Evolutionary conservation across 2,329 filamentous ascomycete genomes (phyloP), one percentile per base, ranked within the genome.

Genomic region (Nemania serpens): DNA sequence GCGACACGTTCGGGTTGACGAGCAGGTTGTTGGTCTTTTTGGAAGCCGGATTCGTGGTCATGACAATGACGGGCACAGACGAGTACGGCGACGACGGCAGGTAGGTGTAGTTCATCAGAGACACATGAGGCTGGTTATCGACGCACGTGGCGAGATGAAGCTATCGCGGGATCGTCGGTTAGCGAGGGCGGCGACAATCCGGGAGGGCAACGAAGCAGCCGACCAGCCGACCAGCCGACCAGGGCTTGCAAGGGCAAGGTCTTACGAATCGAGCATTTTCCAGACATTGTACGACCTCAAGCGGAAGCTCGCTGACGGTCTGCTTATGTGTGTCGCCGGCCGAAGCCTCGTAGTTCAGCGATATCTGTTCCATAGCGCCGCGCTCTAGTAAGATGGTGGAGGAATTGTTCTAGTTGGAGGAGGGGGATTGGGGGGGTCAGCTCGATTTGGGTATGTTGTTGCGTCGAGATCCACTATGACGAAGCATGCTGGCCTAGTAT

Each of bases 71-170:
- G n/a, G 92, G 89, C n/a, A 80, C 77, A 53, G 83, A 73, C 41
- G 85, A 84, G 76, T 87, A 89, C 41, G 87, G 88, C 15, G 90
- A 91, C 5, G 84, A 87, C 41, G 93, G 90, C 20, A 99, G 89
- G 78, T 97, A 98, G 73, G 95, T 98, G 81, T 98, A 98, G 81
- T 96, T 97, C 95, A 99, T 99, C 66, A 99, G 87, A 39, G 93
- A 96, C 67, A 98, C 91, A 75, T 98, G 92, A 10, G 95, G 95
- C 65, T 88, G 82, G 71, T 95, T 90, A 68, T 90, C 83, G 69
- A 87, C 87, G 76, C 91, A 96, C 58, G 95, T 99, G 69, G 95
- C 93, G 55, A 99, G 89, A 77, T 99, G 95, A 68, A 99, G 91
- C 93, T 97, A 71, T 39, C 46, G 60, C 18, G 51, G 62, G 62